Evolutionary conservation across 345 rosid genomes (phyloP).

Genomic region (Isatis tinctoria): DNA sequence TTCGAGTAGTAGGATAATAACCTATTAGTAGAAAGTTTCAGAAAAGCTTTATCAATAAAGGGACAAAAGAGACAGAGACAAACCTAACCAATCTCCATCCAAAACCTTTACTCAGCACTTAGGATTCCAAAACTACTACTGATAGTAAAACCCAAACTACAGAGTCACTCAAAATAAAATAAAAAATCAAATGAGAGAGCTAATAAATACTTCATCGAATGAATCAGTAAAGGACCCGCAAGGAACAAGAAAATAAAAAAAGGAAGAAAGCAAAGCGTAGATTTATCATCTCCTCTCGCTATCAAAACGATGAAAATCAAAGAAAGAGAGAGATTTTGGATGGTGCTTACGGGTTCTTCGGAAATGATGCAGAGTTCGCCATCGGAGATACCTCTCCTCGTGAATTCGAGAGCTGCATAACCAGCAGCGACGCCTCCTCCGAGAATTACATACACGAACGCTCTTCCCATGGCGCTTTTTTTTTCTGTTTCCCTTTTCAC

Average conservation of each 20-base stretch:
- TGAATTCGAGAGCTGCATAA: conserved; percentile 92
- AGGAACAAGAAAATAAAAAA: background rate
- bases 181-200: background rate
- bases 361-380: conserved; percentile 95
- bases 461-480: conserved; percentile 69
- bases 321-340: background rate
- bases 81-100: background rate
- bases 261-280: background rate
- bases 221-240: background rate
- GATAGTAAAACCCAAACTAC: background rate
- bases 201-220: background rate
- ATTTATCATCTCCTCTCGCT: background rate
- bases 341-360: conserved; percentile 69
- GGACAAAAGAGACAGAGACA: background rate
- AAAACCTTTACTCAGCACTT: background rate
- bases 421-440: conserved; percentile 99
- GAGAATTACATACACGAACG: conserved; percentile 83
- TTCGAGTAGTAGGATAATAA: background rate
- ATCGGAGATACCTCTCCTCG: conserved; percentile 64
- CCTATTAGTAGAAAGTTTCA: background rate
- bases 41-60: background rate
- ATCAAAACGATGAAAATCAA: background rate
- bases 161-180: conserved; percentile 1
- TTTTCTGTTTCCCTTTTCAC: background rate
- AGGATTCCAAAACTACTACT: background rate